Conservation (phyloP, 495 filamentous ascomycete species). For the Talaromyces borbonicus region DNA sequence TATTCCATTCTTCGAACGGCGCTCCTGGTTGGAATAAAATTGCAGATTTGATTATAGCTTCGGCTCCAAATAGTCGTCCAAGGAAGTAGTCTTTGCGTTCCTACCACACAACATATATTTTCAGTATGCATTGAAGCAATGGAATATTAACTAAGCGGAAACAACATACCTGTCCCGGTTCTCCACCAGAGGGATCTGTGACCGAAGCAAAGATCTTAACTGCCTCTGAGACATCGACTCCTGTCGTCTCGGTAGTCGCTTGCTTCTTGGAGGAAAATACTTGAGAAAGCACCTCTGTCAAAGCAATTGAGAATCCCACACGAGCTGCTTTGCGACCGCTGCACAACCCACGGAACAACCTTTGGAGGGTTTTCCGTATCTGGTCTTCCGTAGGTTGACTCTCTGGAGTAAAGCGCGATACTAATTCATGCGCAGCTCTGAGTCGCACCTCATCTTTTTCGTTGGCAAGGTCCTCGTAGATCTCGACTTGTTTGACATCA, state of each 20-base stretch:
- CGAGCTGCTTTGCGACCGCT: constrained; percentile 84
- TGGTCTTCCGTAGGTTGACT: constrained; percentile 30
- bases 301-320: constrained; percentile 80
- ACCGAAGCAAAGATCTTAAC: constrained; percentile 58
- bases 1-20: constrained; percentile 45
- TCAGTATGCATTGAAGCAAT: constrained; percentile 4
- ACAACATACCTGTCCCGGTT: constrained; percentile 48
- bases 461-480: constrained; percentile 46
- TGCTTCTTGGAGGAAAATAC: constrained; percentile 26
- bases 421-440: constrained; percentile 35
- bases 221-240: constrained; percentile 38
- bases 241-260: constrained; percentile 14
- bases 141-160: background rate
- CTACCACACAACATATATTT: constrained; percentile 36
- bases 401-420: constrained; percentile 37
- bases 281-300: constrained; percentile 70
- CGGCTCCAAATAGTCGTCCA: constrained; percentile 75
- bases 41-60: constrained; percentile 72
- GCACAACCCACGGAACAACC: constrained; percentile 79
- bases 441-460: constrained; percentile 41
- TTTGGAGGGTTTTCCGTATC: constrained; percentile 36
- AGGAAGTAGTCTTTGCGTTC: constrained; percentile 80
- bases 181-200: constrained; percentile 52
- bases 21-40: constrained; percentile 50
- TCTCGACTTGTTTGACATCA: constrained; percentile 41